Percentiles rank a stretch among this genome's conserved stretches.
Evolutionary conservation across 306 rosid species (phyloP).

Genomic region (Cicer chorassanicum): DNA sequence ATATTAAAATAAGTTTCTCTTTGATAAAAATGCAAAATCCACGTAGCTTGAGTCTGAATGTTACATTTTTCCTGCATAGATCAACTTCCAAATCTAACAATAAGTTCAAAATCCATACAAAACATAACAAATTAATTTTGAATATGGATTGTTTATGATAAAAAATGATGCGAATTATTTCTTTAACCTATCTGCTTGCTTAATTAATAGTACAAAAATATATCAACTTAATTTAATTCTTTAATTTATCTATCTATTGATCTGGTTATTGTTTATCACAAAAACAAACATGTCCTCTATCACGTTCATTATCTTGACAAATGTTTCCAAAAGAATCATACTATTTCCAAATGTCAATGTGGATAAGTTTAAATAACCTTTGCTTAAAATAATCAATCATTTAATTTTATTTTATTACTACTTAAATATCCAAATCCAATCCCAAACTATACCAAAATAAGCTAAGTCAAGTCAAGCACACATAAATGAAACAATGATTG

Average conservation of each 20-base stretch:
- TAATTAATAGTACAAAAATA: not conserved
- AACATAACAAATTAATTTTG: not conserved
- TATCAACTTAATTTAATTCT: too few species aligned
- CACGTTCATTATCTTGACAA: not conserved
- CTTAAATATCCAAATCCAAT: not conserved
- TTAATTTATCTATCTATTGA: too few species aligned
- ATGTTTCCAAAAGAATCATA: not conserved
- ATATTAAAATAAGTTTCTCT: not conserved
- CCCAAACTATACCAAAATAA: not conserved
- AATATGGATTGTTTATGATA: not conserved
- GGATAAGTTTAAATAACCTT: not conserved
- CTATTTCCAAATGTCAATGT: not conserved
- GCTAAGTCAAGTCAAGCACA: not conserved
- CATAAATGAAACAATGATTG: slow-evolving; percentile 8
- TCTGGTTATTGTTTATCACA: not conserved
- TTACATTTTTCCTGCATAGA: not conserved
- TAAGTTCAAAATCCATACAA: not conserved
- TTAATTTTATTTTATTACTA: too few species aligned
- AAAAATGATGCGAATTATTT: not conserved
- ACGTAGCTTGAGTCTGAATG: not conserved
- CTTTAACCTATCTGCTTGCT: not conserved
- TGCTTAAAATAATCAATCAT: not conserved
- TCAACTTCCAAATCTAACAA: not conserved
- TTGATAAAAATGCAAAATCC: slow-evolving; percentile 20
- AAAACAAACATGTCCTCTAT: not conserved